Percentiles rank a stretch among this genome's conserved stretches.
Evolutionary conservation across 768 basidiomycete species (phyloP).

Genomic region (Lyophyllum semitale): DNA sequence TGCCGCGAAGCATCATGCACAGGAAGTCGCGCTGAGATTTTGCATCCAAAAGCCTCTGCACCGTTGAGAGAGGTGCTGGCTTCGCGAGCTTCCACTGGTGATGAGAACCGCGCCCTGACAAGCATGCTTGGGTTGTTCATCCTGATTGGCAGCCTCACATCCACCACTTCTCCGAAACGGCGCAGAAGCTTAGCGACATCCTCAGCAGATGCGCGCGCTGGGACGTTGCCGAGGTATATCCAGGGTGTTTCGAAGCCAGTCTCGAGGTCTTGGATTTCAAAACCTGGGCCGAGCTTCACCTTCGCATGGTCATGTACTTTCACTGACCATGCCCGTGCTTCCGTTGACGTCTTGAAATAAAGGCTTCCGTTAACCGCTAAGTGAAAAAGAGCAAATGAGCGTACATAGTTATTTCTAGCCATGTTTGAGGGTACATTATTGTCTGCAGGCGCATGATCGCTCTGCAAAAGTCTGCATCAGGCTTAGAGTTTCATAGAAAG

Average conservation of each 20-base stretch:
- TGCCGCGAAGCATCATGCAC: constrained; percentile 39
- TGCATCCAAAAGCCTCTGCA: constrained; percentile 33
- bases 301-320: constrained; percentile 55
- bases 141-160: constrained; percentile 30
- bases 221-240: constrained; percentile 56
- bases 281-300: constrained; percentile 61
- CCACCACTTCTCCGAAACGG: constrained; percentile 49
- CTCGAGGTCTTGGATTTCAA: constrained; percentile 52
- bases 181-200: constrained; percentile 40
- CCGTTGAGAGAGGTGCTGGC: constrained; percentile 57
- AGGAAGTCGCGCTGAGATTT: constrained; percentile 47
- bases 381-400: not conserved
- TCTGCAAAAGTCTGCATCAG: not conserved
- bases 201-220: constrained; percentile 29
- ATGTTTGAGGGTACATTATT: not conserved
- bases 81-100: constrained; percentile 48
- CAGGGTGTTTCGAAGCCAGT: constrained; percentile 75
- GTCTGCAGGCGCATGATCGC: not conserved
- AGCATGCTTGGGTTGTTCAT: constrained; percentile 22
- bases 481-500: not conserved
- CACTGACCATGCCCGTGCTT: constrained; percentile 20
- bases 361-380: not conserved
- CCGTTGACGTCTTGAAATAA: not conserved
- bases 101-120: constrained; percentile 50
- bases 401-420: not conserved